Conservation (phyloP, 1,284 basidiomycete genomes). For the Cystodermella granulosa region DNA sequence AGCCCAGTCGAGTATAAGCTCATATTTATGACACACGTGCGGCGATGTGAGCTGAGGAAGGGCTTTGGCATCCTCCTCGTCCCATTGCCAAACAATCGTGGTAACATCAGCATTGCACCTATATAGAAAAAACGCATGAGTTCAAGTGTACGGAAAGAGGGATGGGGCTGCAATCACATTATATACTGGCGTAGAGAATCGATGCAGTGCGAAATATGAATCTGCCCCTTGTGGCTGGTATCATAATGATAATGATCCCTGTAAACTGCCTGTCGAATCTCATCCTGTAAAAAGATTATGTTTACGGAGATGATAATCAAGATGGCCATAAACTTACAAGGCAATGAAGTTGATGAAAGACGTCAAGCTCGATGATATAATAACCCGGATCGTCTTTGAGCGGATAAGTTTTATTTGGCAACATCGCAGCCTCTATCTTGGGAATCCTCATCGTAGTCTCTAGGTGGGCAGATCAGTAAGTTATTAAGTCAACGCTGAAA, state of each 20-base stretch:
- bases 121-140: neutral
- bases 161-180: conserved; percentile 15
- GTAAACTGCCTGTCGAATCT: conserved; percentile 16
- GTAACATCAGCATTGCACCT: conserved; percentile 24
- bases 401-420: conserved; percentile 26
- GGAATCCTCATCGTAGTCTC: conserved; percentile 24
- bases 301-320: neutral
- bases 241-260: conserved; percentile 11
- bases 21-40: conserved; percentile 22
- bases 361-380: conserved; percentile 25
- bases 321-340: conserved; percentile 16
- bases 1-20: conserved; percentile 26
- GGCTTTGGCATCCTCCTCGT: conserved; percentile 6
- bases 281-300: conserved; percentile 12
- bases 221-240: conserved; percentile 9
- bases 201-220: conserved; percentile 24
- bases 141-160: conserved; percentile 1
- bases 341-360: conserved; percentile 34
- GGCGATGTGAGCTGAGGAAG: conserved; percentile 11
- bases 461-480: conserved; percentile 4
- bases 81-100: conserved; percentile 23
- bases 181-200: conserved; percentile 25
- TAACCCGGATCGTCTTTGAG: conserved; percentile 23
- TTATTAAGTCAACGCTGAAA: neutral
- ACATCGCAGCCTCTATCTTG: conserved; percentile 19